A percentile compares a stretch with the other conserved stretches of the same genome.
These are phyloP conservation scores for Passalora sequoiae DNA, from an alignment of 2,329 filamentous ascomycete genomes.

Conservation along the genomic window DNA sequence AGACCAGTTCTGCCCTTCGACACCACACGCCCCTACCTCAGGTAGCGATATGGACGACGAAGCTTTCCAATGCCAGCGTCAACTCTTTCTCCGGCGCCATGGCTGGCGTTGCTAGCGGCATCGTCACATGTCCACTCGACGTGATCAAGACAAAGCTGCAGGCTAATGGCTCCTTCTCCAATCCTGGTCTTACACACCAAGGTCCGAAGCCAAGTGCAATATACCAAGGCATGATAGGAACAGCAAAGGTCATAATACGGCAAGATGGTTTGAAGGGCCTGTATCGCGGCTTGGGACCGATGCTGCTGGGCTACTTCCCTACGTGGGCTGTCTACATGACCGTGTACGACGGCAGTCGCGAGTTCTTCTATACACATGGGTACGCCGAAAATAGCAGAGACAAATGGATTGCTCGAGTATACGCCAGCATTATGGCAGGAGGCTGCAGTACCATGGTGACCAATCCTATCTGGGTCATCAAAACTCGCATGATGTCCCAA, in stretches of 20 bases:
- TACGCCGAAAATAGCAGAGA: conserved; percentile 45
- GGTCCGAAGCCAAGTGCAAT: conserved; percentile 48
- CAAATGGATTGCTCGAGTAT: conserved; percentile 72
- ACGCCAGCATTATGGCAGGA: conserved; percentile 85
- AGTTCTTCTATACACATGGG: conserved; percentile 59
- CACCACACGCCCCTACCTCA: conserved; percentile 28
- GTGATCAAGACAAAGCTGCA: conserved; percentile 99
- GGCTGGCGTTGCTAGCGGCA: conserved; percentile 85
- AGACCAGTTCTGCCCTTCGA: conserved; percentile 13
- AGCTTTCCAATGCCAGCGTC: conserved; percentile 55
- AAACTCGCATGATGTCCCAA: conserved; percentile 96
- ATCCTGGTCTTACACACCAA: conserved; percentile 26
- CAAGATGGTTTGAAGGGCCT: conserved; percentile 86
- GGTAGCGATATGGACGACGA: conserved; percentile 39
- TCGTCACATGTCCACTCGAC: conserved; percentile 94
- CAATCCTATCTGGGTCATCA: conserved; percentile 99
- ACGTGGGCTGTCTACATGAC: conserved; percentile 99
- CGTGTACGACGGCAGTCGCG: conserved; percentile 86
- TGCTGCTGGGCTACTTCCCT: conserved; percentile 90
- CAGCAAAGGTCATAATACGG: conserved; percentile 75
- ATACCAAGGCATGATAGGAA: conserved; percentile 84
- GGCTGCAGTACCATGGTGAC: conserved; percentile 90
- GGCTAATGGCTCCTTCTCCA: conserved; percentile 78
- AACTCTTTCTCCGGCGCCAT: conserved; percentile 82
- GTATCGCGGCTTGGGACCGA: conserved; percentile 89